These are phyloP conservation scores for Miamiensis avidus DNA, from an alignment of 169 alveolate species.

Conservation along the genomic window DNA sequence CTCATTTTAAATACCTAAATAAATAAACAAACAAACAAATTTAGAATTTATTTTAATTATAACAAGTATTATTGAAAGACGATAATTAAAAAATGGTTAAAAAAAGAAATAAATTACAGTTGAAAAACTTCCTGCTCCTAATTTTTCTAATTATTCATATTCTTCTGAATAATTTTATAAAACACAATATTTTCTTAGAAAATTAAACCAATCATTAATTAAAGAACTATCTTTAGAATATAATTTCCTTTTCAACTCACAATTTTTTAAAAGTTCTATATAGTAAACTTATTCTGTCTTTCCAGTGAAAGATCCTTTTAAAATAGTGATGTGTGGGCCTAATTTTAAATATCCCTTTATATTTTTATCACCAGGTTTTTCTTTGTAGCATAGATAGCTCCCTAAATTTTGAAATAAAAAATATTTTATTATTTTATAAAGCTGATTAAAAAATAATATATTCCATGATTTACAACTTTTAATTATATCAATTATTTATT, in stretches of 20 bases:
- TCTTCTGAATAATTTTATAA: conserved; percentile 3
- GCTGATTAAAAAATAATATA: too few relatives aligned
- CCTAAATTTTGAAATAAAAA: background rate
- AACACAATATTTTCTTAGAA: conserved; percentile 8
- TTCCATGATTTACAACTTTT: too few relatives aligned
- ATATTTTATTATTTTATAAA: too few relatives aligned
- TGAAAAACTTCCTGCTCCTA: conserved; percentile 9
- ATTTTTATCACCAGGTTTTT: background rate
- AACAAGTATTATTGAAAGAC: background rate
- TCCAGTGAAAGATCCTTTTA: background rate
- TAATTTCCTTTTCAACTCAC: background rate
- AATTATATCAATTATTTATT: too few relatives aligned
- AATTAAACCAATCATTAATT: background rate
- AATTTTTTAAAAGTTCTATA: background rate
- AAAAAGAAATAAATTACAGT: background rate
- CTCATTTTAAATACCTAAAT: conserved; percentile 14
- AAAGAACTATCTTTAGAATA: background rate
- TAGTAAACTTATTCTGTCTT: background rate
- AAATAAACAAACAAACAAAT: background rate
- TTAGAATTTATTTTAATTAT: background rate
- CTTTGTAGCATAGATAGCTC: background rate
- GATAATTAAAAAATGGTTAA: background rate
- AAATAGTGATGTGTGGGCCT: background rate
- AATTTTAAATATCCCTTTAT: background rate
- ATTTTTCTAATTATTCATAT: conserved; percentile 4